Conservation (phyloP, 306 rosid species). For the Arachis hypogaea region DNA sequence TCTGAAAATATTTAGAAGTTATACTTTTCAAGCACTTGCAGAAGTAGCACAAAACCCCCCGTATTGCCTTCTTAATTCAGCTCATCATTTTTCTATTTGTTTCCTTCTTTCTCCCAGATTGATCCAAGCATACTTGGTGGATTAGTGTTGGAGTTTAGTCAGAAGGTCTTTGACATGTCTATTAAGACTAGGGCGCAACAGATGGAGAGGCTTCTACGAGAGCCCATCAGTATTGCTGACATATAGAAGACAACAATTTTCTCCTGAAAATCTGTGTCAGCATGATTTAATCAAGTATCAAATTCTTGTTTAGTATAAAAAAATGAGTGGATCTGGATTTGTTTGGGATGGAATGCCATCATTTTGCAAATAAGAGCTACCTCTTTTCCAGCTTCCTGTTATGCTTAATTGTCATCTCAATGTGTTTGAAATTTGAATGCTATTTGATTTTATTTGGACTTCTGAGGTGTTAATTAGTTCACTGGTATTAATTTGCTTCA, state of each 20-base stretch:
- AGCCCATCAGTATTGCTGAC: slow-evolving; percentile 55
- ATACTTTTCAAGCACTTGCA: no score
- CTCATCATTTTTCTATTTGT: neutral
- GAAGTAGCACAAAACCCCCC: neutral
- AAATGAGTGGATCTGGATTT: slow-evolving; percentile 43
- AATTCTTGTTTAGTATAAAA: slow-evolving; percentile 42
- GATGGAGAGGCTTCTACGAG: slow-evolving; percentile 93
- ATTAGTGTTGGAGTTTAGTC: slow-evolving; percentile 72
- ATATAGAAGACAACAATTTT: slow-evolving; percentile 50
- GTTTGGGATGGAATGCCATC: slow-evolving; percentile 57
- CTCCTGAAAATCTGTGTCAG: slow-evolving; percentile 32
- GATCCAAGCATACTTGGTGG: slow-evolving; percentile 92
- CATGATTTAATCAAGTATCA: slow-evolving; percentile 34
- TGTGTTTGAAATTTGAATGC: slow-evolving; percentile 19
- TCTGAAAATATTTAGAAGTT: no score
- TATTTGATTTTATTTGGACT: slow-evolving; percentile 28
- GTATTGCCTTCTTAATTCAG: neutral
- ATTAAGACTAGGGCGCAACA: slow-evolving; percentile 82
- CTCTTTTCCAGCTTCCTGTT: slow-evolving; percentile 35
- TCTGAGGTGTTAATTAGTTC: slow-evolving; percentile 17
- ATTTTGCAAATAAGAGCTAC: slow-evolving; percentile 70
- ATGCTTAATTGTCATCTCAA: slow-evolving; percentile 19
- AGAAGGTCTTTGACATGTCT: slow-evolving; percentile 92
- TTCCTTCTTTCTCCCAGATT: slow-evolving; percentile 53
- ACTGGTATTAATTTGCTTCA: slow-evolving; percentile 1